Evolutionary conservation across 495 filamentous ascomycete genomes (phyloP).

Genomic region (Talaromyces liani): DNA sequence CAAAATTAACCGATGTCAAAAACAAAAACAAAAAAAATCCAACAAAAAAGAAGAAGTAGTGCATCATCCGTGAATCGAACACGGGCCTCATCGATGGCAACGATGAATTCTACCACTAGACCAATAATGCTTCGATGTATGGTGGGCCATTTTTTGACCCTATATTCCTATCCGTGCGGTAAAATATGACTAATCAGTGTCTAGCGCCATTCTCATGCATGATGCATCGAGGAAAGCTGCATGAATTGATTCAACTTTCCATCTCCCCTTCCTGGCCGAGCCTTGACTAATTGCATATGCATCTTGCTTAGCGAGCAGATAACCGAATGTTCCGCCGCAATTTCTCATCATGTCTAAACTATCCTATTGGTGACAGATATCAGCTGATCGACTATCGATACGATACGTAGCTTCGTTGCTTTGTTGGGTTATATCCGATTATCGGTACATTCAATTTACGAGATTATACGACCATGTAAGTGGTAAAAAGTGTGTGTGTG

Average conservation of each 20-base stretch:
- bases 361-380: not conserved
- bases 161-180: no score
- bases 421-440: no score
- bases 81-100: conserved; percentile 54
- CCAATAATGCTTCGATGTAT: conserved; percentile 37
- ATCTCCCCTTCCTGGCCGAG: not conserved
- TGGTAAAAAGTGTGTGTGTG: no score
- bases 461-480: no score
- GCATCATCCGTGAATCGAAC: conserved; percentile 54
- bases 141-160: not conserved
- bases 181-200: no score
- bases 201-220: not conserved
- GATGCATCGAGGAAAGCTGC: no score
- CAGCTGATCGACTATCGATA: not conserved
- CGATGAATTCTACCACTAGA: conserved; percentile 56
- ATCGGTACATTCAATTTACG: no score
- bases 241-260: not conserved
- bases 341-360: not conserved
- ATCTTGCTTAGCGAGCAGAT: not conserved
- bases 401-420: not conserved
- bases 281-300: not conserved
- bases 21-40: not conserved
- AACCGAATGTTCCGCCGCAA: not conserved
- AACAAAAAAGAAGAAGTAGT: conserved; percentile 6
- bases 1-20: not conserved